Percentiles rank a stretch among this genome's conserved stretches.
These are phyloP conservation scores for Scheffersomyces illinoinensis DNA, from an alignment of 1,139 yeast species.

Conservation along the genomic window DNA sequence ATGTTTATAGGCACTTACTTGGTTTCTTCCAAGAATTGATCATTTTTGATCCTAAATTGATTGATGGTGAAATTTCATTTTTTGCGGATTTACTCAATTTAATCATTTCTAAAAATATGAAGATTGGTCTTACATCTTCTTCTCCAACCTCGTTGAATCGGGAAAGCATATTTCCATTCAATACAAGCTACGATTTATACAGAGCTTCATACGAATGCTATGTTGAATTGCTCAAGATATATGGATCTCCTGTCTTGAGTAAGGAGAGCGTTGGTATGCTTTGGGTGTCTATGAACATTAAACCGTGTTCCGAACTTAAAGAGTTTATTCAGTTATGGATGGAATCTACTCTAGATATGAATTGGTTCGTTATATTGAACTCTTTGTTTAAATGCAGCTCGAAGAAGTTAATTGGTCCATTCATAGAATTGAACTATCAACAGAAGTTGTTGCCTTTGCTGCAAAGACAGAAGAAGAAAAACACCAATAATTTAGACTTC, in stretches of 20 bases:
- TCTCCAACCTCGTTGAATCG: conserved; percentile 37
- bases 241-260: conserved; percentile 32
- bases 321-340: conserved; percentile 40
- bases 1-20: conserved; percentile 27
- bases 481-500: conserved; percentile 34
- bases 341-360: conserved; percentile 36
- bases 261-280: conserved; percentile 38
- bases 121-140: conserved; percentile 34
- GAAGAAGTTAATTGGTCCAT: conserved; percentile 40
- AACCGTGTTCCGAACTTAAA: conserved; percentile 40
- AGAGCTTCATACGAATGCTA: conserved; percentile 41
- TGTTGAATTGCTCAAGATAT: conserved; percentile 40
- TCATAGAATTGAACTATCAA: conserved; percentile 39
- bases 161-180: conserved; percentile 42
- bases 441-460: conserved; percentile 45
- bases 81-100: conserved; percentile 33
- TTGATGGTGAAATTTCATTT: conserved; percentile 31
- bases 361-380: conserved; percentile 44
- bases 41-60: conserved; percentile 40
- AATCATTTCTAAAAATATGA: conserved; percentile 38
- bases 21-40: conserved; percentile 39
- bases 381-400: conserved; percentile 40
- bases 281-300: conserved; percentile 47
- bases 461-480: conserved; percentile 45
- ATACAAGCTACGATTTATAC: conserved; percentile 37